Evolutionary conservation across 345 rosid species (phyloP).

Genomic region (Populus davidiana): DNA sequence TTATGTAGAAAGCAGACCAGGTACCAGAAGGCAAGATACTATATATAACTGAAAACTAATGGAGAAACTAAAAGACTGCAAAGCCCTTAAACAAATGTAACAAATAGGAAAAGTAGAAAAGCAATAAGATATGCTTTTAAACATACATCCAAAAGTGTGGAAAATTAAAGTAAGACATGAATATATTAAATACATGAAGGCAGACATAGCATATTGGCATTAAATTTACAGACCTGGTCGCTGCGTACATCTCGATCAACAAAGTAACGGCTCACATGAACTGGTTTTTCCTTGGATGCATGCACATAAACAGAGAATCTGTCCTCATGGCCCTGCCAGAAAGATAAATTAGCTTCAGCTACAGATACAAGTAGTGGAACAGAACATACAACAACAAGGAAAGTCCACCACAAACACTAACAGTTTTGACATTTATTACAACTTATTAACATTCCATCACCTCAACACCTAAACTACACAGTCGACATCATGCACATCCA

Average conservation of each 20-base stretch:
- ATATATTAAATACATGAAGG: conserved; percentile 3
- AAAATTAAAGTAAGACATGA: not conserved
- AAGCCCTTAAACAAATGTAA: not conserved
- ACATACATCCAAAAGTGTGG: not conserved
- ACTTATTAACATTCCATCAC: not conserved
- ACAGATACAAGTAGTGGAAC: not conserved
- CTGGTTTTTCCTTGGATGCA: conserved; percentile 67
- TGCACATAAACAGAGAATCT: conserved; percentile 76
- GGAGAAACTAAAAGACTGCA: not conserved
- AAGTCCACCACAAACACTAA: not conserved
- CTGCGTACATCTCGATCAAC: conserved; percentile 68
- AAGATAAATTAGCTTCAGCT: conserved; percentile 5
- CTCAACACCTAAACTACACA: not conserved
- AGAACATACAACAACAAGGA: not conserved
- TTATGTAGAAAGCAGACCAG: not conserved
- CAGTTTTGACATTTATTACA: not conserved
- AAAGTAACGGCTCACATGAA: conserved; percentile 74
- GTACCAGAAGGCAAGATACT: not conserved
- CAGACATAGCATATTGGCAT: not conserved
- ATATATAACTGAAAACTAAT: not conserved
- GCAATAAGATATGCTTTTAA: not conserved
- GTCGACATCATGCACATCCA: not conserved
- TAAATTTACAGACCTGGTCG: conserved; percentile 44
- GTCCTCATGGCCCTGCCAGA: conserved; percentile 72
- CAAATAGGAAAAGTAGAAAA: not conserved